Base-by-base conservation (phyloP, 192 early-diverging fungal species). In the Coemansia sp. region DNA sequence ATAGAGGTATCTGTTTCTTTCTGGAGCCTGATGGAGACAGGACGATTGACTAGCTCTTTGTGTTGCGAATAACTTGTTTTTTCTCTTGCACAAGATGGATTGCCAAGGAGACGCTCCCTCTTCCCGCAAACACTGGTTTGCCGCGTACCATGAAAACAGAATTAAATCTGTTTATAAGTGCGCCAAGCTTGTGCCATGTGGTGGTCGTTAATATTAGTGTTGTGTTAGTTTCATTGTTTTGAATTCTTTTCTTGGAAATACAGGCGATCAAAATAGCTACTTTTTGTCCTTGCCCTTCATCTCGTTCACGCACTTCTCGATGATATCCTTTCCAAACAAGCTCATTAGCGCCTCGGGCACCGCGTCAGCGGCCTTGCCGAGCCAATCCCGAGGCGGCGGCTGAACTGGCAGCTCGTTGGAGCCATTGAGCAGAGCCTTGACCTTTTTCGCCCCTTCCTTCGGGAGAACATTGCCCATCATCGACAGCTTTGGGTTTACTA, bases 311-410 rank as follows among this genome's bases (percentile, higher is more conserved):
- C 76, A 79, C 35, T 79, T 69, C 20, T 69, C 61, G 36, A 79
- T 79, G 33, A 79, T 69, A 23, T 72, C 67, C 60, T 59, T 73
- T 59, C 76, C 76, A 66, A 79, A 73, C 64, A 69, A 69, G 33
- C 42, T 57, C 60, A 79, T 61, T 31, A 79, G 35, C 0, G 48
- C 48, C 25, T 62, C 70, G 6, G 76, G 70, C n/a, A 79, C 61
- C n/a, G 64, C 66, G 34, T 79, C 70, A 3, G 76, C 66, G 2
- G 76, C 76, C 36, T 62, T 39, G 18, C 55, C 41, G 18, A 78
- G 66, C 76, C 76, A 78, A 53, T 72, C 62, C 37, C 70, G 39
- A 0, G 70, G 36, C 34, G 76, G 76, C 34, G 69, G 76, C 25
- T 65, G 31, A 13, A 61, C 50, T 33, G 75, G 70, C 37, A 77